These are phyloP conservation scores for Aechmea fasciata DNA, from an alignment of 176 grass and related monocot species.

Conservation along the genomic window DNA sequence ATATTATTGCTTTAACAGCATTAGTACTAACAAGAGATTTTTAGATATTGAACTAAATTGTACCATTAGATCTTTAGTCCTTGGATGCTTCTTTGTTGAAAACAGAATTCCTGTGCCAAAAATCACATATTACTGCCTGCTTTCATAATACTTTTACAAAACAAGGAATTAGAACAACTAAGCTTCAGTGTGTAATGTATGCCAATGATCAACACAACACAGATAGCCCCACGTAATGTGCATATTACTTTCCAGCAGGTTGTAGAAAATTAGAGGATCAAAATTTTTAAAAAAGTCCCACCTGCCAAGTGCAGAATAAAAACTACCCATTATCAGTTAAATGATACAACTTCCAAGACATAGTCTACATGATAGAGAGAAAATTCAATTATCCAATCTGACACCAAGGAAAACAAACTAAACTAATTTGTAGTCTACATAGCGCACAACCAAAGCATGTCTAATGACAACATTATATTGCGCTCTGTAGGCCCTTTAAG, in stretches of 20 bases:
- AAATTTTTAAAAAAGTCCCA: no score
- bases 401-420: no score
- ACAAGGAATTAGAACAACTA: not conserved
- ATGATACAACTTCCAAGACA: no score
- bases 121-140: slow-evolving; percentile 12
- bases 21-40: not conserved
- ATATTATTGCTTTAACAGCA: no score
- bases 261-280: not conserved
- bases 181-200: slow-evolving; percentile 8
- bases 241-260: not conserved
- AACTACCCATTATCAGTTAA: no score
- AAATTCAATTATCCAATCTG: no score
- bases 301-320: no score
- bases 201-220: not conserved
- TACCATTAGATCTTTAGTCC: slow-evolving; percentile 96
- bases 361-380: no score
- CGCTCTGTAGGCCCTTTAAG: no score
- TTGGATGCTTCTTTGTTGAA: slow-evolving; percentile 92
- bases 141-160: slow-evolving; percentile 17
- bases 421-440: no score
- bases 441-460: no score
- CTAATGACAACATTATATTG: no score
- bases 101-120: slow-evolving; percentile 66
- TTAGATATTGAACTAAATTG: slow-evolving; percentile 4
- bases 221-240: not conserved